Conservation (phyloP, 352 stramenopile genomes). For the Globisporangium rhizosaccharum region DNA sequence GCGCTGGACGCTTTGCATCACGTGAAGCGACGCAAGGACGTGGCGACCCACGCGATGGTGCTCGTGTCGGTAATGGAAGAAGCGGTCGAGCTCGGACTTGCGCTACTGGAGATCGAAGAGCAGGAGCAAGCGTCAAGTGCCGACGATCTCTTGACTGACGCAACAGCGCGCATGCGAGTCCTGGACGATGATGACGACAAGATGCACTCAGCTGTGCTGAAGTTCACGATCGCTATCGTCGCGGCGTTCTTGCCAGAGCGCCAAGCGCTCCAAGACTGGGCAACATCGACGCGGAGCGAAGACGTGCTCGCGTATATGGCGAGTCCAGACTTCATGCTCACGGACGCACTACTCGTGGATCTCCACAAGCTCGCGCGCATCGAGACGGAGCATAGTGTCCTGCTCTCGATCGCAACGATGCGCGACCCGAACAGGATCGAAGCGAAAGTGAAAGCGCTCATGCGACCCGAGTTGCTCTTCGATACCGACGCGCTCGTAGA, state of each 20-base stretch:
- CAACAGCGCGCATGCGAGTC: neutral
- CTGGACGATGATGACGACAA: conserved; percentile 2
- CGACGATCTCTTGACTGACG: neutral
- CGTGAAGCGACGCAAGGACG: conserved; percentile 32
- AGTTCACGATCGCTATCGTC: conserved; percentile 31
- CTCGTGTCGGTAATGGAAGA: conserved; percentile 49
- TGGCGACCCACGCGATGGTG: conserved; percentile 17
- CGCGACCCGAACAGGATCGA: conserved; percentile 38
- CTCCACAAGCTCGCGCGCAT: conserved; percentile 42
- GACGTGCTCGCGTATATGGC: conserved; percentile 15
- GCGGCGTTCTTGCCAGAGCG: conserved; percentile 24
- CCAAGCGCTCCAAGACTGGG: conserved; percentile 17
- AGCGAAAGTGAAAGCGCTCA: conserved; percentile 32
- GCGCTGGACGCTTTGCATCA: conserved; percentile 29
- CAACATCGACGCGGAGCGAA: conserved; percentile 15
- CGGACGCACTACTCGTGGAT: conserved; percentile 26
- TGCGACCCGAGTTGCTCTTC: conserved; percentile 46
- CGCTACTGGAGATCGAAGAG: conserved; percentile 39
- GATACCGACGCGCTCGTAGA: neutral
- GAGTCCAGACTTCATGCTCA: conserved; percentile 26
- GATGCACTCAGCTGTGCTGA: conserved; percentile 22
- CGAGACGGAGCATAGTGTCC: conserved; percentile 38
- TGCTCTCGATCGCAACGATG: conserved; percentile 48
- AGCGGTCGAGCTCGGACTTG: conserved; percentile 36
- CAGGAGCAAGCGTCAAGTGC: neutral